phyloP scores from a whole-genome alignment of 495 filamentous ascomycete species.

The Hypoxylon intermedium region DNA sequence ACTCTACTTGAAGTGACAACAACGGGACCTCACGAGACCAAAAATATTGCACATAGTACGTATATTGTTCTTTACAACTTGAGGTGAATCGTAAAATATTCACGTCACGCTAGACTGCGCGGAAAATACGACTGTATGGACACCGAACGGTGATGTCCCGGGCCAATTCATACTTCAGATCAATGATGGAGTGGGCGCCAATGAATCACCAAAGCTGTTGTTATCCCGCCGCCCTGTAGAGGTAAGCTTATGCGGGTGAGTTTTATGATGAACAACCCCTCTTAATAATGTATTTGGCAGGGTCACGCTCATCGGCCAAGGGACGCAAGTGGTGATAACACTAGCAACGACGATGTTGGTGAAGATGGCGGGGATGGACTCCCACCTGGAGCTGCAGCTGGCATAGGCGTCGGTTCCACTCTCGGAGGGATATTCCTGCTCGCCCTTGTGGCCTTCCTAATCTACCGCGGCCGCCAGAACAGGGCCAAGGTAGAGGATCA shows the following conservation, averaged over 20 bases:
- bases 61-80: background rate
- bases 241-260: constrained; percentile 3
- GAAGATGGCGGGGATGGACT: constrained; percentile 1
- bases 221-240: background rate
- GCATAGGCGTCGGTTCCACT: constrained; percentile 29
- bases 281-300: background rate
- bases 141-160: background rate
- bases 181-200: background rate
- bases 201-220: constrained; percentile 15
- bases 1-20: constrained; percentile 3
- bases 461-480: constrained; percentile 16
- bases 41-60: constrained; percentile 8
- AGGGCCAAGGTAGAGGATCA: background rate
- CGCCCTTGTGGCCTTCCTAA: constrained; percentile 18
- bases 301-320: background rate
- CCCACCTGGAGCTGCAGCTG: constrained; percentile 8
- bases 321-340: background rate
- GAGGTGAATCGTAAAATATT: background rate
- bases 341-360: background rate
- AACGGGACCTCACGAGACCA: background rate
- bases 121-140: constrained; percentile 14
- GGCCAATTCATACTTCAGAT: constrained; percentile 17
- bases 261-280: background rate
- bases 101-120: background rate
- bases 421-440: constrained; percentile 27